Conservation (phyloP, 2,329 filamentous ascomycete species). For the Trichoderma endophyticum region DNA sequence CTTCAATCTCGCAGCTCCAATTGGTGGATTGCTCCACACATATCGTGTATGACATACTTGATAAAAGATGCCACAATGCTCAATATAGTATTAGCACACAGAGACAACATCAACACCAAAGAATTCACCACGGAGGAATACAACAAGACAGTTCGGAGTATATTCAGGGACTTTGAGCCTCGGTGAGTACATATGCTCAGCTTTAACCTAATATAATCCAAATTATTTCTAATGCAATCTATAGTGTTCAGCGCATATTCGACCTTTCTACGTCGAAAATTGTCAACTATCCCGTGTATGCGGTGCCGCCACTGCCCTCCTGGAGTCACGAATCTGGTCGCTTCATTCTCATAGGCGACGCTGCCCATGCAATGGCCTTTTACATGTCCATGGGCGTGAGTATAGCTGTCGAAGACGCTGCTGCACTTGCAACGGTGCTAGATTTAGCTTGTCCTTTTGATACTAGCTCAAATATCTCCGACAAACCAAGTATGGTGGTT, state of each 20-base stretch:
- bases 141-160: neutral
- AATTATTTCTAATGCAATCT: neutral
- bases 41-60: conserved; percentile 44
- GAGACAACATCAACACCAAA: conserved; percentile 28
- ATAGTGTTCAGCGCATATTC: conserved; percentile 19
- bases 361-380: conserved; percentile 24
- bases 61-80: conserved; percentile 40
- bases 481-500: neutral
- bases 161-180: conserved; percentile 17
- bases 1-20: conserved; percentile 17
- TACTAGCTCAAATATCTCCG: neutral
- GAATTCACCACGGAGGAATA: conserved; percentile 15
- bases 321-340: conserved; percentile 20
- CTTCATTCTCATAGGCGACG: conserved; percentile 22
- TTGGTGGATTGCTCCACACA: conserved; percentile 38
- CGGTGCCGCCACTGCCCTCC: conserved; percentile 19
- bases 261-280: conserved; percentile 17
- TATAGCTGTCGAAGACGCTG: conserved; percentile 23
- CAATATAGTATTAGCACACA: conserved; percentile 44
- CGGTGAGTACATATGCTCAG: neutral
- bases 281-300: conserved; percentile 22
- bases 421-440: conserved; percentile 18
- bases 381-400: conserved; percentile 25
- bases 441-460: conserved; percentile 14
- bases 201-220: neutral